A percentile compares a stretch with the other conserved stretches of the same genome.
Evolutionary conservation across 805 yeast genomes (phyloP).

Genomic region (Torulaspora microellipsoides): DNA sequence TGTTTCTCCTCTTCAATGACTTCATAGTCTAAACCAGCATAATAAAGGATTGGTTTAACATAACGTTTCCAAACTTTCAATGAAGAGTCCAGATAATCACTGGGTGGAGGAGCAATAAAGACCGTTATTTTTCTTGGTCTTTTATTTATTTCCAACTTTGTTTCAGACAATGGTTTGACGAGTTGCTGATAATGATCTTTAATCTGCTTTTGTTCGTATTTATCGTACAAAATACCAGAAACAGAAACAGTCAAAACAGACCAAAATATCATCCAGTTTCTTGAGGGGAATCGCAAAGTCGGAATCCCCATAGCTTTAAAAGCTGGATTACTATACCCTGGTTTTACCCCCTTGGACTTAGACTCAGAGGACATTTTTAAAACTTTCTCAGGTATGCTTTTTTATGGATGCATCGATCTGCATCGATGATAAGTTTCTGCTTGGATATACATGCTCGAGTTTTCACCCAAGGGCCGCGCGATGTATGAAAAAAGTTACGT

Average conservation of each 20-base stretch:
- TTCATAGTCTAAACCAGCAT: constrained; percentile 82
- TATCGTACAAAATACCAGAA: constrained; percentile 80
- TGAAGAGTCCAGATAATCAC: constrained; percentile 75
- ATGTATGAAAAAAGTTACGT: no score
- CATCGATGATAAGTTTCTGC: no score
- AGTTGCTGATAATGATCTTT: constrained; percentile 59
- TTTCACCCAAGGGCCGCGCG: no score
- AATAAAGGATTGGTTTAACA: constrained; percentile 78
- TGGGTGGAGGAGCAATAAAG: constrained; percentile 95
- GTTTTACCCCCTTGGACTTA: constrained; percentile 9
- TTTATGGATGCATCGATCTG: no score
- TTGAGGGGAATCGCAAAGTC: constrained; percentile 69
- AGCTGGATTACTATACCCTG: constrained; percentile 57
- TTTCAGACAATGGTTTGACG: constrained; percentile 52
- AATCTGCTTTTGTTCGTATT: constrained; percentile 60
- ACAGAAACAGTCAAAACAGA: constrained; percentile 55
- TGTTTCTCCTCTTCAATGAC: constrained; percentile 73
- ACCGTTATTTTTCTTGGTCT: constrained; percentile 74
- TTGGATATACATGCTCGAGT: no score
- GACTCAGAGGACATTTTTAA: background rate
- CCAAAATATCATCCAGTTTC: constrained; percentile 94
- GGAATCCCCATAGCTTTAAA: constrained; percentile 82
- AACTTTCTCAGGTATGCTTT: no score
- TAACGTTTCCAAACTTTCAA: constrained; percentile 68
- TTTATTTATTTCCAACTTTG: constrained; percentile 43